These are phyloP conservation scores for Postia placenta DNA, from an alignment of 768 basidiomycete genomes.

Conservation along the genomic window DNA sequence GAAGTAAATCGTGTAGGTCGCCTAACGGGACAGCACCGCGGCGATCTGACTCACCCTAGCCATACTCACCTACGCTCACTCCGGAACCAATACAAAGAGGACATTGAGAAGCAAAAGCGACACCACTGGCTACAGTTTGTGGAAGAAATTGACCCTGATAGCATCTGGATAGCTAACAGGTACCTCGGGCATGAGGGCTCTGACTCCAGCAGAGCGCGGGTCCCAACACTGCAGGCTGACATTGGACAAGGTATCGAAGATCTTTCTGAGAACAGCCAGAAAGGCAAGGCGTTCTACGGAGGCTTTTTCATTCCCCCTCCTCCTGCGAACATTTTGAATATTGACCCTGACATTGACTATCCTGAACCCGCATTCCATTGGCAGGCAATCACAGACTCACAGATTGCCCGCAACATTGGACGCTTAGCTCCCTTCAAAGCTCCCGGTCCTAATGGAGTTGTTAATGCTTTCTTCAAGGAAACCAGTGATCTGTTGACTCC, in stretches of 20 bases:
- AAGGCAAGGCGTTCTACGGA: conserved; percentile 12
- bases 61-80: conserved; percentile 9
- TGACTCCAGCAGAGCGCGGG: conserved; percentile 11
- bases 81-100: conserved; percentile 9
- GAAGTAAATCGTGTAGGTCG: conserved; percentile 12
- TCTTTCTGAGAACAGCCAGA: conserved; percentile 5
- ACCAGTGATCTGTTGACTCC: conserved; percentile 20
- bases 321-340: conserved; percentile 11
- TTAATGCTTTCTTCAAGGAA: conserved; percentile 28
- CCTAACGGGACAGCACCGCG: conserved; percentile 3
- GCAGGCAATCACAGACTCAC: conserved; percentile 15
- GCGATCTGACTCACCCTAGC: conserved; percentile 6
- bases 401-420: conserved; percentile 21
- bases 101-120: conserved; percentile 16
- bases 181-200: conserved; percentile 2
- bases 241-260: neutral
- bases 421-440: conserved; percentile 32
- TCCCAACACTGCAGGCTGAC: conserved; percentile 11
- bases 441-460: conserved; percentile 19
- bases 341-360: conserved; percentile 16
- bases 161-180: conserved; percentile 17
- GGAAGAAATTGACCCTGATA: conserved; percentile 5
- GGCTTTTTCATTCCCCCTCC: conserved; percentile 27
- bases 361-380: conserved; percentile 19
- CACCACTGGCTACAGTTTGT: conserved; percentile 22